Evolutionary conservation across 257 asterid genomes (phyloP), one percentile per base, ranked within the genome.

Genomic region (Nicotiana attenuata): DNA sequence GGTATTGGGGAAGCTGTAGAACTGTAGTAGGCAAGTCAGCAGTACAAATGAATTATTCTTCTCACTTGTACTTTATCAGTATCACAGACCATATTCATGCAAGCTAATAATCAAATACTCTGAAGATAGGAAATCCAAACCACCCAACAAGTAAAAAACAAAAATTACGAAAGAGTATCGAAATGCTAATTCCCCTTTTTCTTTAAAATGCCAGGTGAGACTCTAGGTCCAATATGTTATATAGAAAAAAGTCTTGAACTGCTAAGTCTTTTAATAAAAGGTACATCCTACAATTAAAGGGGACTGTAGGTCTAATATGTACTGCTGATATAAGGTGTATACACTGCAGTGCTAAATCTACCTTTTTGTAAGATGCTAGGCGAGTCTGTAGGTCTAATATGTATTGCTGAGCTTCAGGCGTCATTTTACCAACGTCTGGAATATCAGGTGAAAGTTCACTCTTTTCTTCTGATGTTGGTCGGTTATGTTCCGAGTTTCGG

Each of bases 361-460:
- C 99, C 97, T 89, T 94, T 86, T 90, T 92, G 59, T 84, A 90
- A 56, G 95, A 94, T 81, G 92, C 87, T 82, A 96, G 80, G 76
- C 87, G 91, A 66, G 93, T 88, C 61, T 85, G 94, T 88, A 96
- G 84, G 66, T 86, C 89, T 83, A 88, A 80, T 82, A 96, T 88
- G 82, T 93, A 92, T 78, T 90, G 84, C 55, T 83, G 91, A 85
- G 97, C 96, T 89, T 96, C 96, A 67, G 94, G 92, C 60, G 94
- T 87, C 92, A 92, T 91, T 86, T 91, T 93, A 80, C 92, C 95
- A 28, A 92, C 87, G 81, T 90, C 92, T 7, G 95, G 94, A 80
- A 91, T 85, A 80, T 85, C 81, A 59, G 82, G 68, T 28, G 85
- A 85, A 47, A 83, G 55, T 69, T 90, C 94, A 71, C 81, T 86